Percentiles rank a stretch among this genome's conserved stretches.
These are phyloP conservation scores for Cutaneotrichosporon mucoides DNA, from an alignment of 1,284 basidiomycete genomes.

Conservation along the genomic window DNA sequence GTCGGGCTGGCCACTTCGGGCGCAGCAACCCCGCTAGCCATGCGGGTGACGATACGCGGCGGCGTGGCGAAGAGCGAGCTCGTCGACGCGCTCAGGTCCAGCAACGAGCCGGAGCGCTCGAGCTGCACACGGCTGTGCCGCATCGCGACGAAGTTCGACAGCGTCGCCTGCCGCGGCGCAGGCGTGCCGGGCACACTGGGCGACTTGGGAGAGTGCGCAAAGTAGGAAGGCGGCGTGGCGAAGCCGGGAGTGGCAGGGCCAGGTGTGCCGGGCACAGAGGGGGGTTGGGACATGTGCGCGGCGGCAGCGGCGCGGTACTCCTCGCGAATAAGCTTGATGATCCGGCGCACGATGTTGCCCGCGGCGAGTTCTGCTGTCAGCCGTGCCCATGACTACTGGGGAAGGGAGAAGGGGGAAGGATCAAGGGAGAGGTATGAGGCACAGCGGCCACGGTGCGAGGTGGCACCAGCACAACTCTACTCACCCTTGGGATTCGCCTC, in stretches of 20 bases:
- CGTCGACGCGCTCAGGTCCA: conserved; percentile 27
- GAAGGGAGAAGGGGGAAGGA: too few relatives aligned
- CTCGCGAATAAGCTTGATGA: conserved; percentile 87
- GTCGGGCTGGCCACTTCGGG: not conserved
- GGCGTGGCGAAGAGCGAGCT: conserved; percentile 34
- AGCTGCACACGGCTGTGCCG: conserved; percentile 46
- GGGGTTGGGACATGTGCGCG: conserved; percentile 35
- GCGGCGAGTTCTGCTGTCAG: conserved; percentile 73
- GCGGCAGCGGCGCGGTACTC: conserved; percentile 63
- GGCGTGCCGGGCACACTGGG: conserved; percentile 8
- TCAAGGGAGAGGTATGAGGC: too few relatives aligned
- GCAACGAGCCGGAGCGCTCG: conserved; percentile 33
- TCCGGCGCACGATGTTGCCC: conserved; percentile 86
- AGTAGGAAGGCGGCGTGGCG: conserved; percentile 40
- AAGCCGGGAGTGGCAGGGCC: conserved; percentile 40
- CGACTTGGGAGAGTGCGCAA: conserved; percentile 11
- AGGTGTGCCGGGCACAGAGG: conserved; percentile 43
- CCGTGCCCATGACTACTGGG: too few relatives aligned
- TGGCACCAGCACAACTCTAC: conserved; percentile 5
- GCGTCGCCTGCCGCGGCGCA: conserved; percentile 24
- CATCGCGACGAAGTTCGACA: conserved; percentile 50
- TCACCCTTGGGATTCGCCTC: conserved; percentile 90
- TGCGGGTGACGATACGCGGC: conserved; percentile 9
- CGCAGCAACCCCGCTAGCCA: not conserved
- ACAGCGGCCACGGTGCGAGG: too few relatives aligned